These are phyloP conservation scores for Brettanomyces naardenensis DNA, from an alignment of 805 yeast species.

Conservation along the genomic window DNA sequence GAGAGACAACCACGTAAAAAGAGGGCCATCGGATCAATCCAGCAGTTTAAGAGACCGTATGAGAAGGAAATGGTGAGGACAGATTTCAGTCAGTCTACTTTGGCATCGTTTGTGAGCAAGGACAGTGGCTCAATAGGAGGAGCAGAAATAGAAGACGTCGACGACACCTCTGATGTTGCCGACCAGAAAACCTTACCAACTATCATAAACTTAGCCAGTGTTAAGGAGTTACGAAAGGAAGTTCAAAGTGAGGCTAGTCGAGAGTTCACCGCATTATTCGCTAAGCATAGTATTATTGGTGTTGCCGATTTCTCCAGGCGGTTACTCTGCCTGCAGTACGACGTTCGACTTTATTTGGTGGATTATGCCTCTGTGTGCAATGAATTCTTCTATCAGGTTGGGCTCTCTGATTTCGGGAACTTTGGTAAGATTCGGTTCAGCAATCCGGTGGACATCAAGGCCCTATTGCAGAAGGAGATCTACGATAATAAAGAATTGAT, in stretches of 20 bases:
- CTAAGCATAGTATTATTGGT: slow-evolving; percentile 71
- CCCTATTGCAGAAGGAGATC: slow-evolving; percentile 30
- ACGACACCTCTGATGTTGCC: background rate
- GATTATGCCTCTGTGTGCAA: slow-evolving; percentile 67
- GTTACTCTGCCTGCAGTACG: slow-evolving; percentile 78
- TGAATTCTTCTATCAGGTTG: slow-evolving; percentile 77
- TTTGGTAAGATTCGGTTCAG: slow-evolving; percentile 54
- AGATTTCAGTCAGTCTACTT: slow-evolving; percentile 54
- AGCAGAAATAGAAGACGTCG: background rate
- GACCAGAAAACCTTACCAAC: slow-evolving; percentile 15
- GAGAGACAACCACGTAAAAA: slow-evolving; percentile 4
- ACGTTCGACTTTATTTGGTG: slow-evolving; percentile 64
- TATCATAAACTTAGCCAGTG: slow-evolving; percentile 47
- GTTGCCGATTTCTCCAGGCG: slow-evolving; percentile 66
- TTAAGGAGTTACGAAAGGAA: slow-evolving; percentile 45
- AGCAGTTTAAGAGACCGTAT: slow-evolving; percentile 30
- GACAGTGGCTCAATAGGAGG: background rate
- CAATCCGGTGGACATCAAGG: slow-evolving; percentile 24
- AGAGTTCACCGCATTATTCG: slow-evolving; percentile 59
- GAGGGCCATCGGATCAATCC: slow-evolving; percentile 3
- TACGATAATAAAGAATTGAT: slow-evolving; percentile 18
- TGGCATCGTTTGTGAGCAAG: slow-evolving; percentile 29
- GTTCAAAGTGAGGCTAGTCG: slow-evolving; percentile 39
- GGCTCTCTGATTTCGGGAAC: slow-evolving; percentile 69
- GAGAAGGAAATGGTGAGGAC: slow-evolving; percentile 68